Evolutionary conservation across 108 stramenopile genomes (phyloP), one percentile per base, ranked within the genome.

Genomic region (Nitzschia inconspicua): DNA sequence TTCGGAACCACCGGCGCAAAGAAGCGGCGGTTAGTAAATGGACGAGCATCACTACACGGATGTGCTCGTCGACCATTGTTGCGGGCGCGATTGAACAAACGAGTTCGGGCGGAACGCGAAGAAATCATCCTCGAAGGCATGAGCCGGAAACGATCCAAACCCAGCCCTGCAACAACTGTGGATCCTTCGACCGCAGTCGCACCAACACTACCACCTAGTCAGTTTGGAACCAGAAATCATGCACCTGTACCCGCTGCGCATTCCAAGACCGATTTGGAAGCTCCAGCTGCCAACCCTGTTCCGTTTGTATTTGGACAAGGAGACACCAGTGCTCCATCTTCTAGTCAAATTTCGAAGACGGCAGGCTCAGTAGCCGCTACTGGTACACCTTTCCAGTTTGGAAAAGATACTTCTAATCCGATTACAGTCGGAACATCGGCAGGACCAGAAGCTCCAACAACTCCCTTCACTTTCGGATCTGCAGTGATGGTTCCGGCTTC

Each of bases 71-170:
- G 42, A 27, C 41, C 27, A 16, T 27, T 22, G 19, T 29, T 16
- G 4, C 22, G 57, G 16, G 26, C 42, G 4, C 11, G 8, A 29
- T 28, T 58, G 43, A 29, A 43, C 57, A 58, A 58, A 27, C 57
- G 57, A n/a, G 57, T 43, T 9, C 40, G 57, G 19, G 57, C 41
- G 43, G 57, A 58, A 44, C 57, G 57, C 19, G 57, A 58, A 44
- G 57, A 58, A 14, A 11, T 39, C 13, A 39, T 58, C n/a, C 3
- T 58, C 11, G 35, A 36, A 8, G 42, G 43, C 2, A 58, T 58
- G 57, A 58, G 27, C 43, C 57, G 57, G n/a, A 58, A 58, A 18
- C 57, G 57, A 16, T 19, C 19, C 26, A 58, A 44, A 58, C 27
- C 41, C 11, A 41, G 18, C 41, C 13, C 2, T 29, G 25, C 0